phyloP scores from a whole-genome alignment of 169 alveolate species.

The Miamiensis avidus region DNA sequence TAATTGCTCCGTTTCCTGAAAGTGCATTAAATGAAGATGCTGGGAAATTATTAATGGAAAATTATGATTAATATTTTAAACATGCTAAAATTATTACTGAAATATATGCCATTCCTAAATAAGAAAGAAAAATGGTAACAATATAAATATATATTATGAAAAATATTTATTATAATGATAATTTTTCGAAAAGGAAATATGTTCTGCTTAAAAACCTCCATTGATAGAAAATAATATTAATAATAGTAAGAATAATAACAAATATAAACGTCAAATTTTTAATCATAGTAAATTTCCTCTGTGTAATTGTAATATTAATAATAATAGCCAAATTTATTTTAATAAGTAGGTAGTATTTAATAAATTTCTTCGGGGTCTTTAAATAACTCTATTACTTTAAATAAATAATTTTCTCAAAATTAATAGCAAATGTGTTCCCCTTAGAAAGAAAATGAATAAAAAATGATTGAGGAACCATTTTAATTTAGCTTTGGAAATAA shows the following conservation, averaged over 20 bases:
- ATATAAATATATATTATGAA: no score
- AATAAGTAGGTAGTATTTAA: background rate
- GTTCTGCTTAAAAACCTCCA: no score
- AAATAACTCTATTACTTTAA: no score
- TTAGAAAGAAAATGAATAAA: background rate
- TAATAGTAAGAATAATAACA: no score
- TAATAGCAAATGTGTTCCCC: background rate
- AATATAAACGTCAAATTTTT: no score
- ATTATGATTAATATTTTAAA: slow-evolving; percentile 72
- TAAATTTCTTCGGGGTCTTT: no score
- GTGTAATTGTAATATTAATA: background rate
- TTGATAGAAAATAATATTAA: no score
- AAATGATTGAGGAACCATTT: background rate
- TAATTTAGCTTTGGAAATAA: no score
- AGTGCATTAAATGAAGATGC: slow-evolving; percentile 87
- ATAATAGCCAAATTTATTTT: background rate
- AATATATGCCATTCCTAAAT: slow-evolving; percentile 73
- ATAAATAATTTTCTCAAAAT: background rate
- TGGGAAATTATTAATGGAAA: slow-evolving; percentile 84
- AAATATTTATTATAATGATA: no score
- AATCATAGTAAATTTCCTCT: no score
- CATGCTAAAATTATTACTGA: slow-evolving; percentile 75
- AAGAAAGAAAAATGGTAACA: slow-evolving; percentile 21
- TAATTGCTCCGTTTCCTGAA: slow-evolving; percentile 86
- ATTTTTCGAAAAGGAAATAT: no score